Evolutionary conservation across 148 eudicot species (phyloP).

Genomic region (Camellia japonica): DNA sequence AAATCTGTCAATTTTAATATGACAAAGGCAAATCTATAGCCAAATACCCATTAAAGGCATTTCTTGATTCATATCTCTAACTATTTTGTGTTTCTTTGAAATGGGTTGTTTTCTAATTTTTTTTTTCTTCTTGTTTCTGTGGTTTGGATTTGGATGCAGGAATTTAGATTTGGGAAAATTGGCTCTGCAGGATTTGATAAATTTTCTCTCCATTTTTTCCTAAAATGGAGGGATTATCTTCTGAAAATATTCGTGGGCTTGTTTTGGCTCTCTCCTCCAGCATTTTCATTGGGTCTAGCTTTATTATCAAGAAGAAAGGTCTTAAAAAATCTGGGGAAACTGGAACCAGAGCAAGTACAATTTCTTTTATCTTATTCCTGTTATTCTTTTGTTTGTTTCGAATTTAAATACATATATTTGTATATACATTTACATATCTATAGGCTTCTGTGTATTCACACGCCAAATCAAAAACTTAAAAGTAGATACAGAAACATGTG

Average conservation of each 20-base stretch:
- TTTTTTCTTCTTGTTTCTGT: background rate
- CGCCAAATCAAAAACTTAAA: no score
- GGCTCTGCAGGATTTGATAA: slow-evolving; percentile 4
- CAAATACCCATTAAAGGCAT: slow-evolving; percentile 7
- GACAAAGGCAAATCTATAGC: background rate
- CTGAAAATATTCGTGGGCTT: slow-evolving; percentile 71
- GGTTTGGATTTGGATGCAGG: slow-evolving; percentile 12
- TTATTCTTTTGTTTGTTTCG: background rate
- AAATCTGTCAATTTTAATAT: background rate
- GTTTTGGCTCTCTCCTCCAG: slow-evolving; percentile 80
- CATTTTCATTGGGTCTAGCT: slow-evolving; percentile 85
- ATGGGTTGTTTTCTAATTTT: background rate
- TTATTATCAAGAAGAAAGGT: slow-evolving; percentile 93
- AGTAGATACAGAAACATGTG: no score
- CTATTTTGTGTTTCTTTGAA: background rate
- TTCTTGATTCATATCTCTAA: background rate
- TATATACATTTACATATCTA: background rate
- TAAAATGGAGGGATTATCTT: slow-evolving; percentile 50
- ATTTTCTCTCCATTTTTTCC: background rate
- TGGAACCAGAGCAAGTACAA: slow-evolving; percentile 77
- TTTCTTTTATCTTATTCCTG: background rate
- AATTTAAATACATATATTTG: background rate
- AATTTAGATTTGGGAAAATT: slow-evolving; percentile 9
- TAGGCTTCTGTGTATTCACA: no score
- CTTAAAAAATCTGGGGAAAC: slow-evolving; percentile 62